Conservation (phyloP, 345 rosid genomes). For the Ailanthus altissimus region DNA sequence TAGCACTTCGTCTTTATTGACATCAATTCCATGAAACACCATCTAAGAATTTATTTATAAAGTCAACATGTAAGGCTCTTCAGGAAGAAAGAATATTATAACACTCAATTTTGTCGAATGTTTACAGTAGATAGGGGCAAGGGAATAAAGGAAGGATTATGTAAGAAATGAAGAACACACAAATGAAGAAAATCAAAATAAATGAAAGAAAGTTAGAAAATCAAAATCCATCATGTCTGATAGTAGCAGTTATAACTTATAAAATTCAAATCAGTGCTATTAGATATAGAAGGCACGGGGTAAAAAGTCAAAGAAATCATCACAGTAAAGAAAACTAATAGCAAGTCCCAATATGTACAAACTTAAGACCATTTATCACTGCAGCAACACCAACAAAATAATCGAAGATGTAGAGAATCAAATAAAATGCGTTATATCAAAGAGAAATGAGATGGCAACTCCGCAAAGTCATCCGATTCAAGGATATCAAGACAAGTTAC, state of each 20-base stretch:
- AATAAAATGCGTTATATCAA: background rate
- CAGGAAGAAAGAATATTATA: background rate
- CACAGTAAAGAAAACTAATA: background rate
- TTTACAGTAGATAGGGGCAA: background rate
- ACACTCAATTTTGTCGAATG: background rate
- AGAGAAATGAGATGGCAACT: background rate
- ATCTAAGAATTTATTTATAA: conserved; percentile 44
- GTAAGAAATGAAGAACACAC: conserved; percentile 4
- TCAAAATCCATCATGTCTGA: background rate
- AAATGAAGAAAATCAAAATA: conserved; percentile 1
- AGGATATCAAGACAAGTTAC: background rate
- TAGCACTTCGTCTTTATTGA: conserved; percentile 71
- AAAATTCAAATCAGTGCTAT: no score
- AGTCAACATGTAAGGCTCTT: conserved; percentile 1
- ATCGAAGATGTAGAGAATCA: background rate
- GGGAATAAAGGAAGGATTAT: background rate
- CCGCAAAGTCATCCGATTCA: background rate
- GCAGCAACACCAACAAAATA: conserved; percentile 3
- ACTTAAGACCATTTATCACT: background rate
- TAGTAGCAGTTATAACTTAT: no score
- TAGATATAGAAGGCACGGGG: background rate
- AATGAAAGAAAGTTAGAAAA: background rate
- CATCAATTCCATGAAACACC: conserved; percentile 78
- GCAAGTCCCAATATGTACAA: background rate
- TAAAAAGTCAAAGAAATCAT: background rate